Percentiles rank a stretch among this genome's conserved stretches.
Conservation (phyloP, 305 asterid genomes). For the Petunia hybrid region DNA sequence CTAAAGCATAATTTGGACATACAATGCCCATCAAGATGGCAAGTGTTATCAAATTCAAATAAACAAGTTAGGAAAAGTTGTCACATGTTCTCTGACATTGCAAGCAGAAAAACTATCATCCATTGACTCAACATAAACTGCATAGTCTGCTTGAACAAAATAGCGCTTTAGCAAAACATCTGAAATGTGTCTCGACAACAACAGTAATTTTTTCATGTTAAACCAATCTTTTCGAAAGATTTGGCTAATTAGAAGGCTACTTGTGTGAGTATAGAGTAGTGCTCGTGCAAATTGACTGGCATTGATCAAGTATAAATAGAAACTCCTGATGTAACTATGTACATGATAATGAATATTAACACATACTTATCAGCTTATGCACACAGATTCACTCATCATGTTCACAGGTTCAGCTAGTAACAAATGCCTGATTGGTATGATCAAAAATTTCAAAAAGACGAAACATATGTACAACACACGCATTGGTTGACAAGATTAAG, state of each 20-base stretch:
- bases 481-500: neutral
- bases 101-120: neutral
- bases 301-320: neutral
- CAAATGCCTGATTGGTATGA: neutral
- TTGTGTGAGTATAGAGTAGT: conserved; percentile 10
- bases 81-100: neutral
- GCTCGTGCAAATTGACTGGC: neutral
- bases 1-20: neutral
- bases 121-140: neutral
- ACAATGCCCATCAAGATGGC: neutral
- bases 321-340: neutral
- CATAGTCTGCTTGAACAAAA: neutral
- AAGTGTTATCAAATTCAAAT: neutral
- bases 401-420: conserved; percentile 18
- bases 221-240: neutral
- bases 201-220: neutral
- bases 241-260: neutral
- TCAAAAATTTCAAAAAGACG: conserved; percentile 4
- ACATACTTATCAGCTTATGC: neutral
- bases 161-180: neutral
- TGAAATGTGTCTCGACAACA: neutral
- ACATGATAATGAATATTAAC: neutral
- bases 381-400: neutral
- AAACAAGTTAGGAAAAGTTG: neutral
- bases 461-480: neutral